These are phyloP conservation scores for Xylaria arbuscula DNA, from an alignment of 2,329 filamentous ascomycete species.

Conservation along the genomic window DNA sequence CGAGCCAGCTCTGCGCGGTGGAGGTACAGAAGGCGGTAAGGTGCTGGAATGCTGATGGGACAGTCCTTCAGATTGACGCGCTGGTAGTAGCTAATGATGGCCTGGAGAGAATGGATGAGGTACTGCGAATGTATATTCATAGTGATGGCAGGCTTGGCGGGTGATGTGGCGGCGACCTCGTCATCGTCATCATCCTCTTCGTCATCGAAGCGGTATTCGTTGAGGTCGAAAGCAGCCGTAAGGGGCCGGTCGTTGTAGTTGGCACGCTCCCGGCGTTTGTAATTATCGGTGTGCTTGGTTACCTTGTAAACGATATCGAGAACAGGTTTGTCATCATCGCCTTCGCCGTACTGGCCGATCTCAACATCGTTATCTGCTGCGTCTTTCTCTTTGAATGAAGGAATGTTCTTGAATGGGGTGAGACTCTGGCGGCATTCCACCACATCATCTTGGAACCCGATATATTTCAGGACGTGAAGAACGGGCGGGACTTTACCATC, in stretches of 20 bases:
- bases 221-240: constrained; percentile 29
- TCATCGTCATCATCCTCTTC: constrained; percentile 16
- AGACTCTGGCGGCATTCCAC: constrained; percentile 49
- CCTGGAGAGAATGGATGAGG: constrained; percentile 60
- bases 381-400: constrained; percentile 27
- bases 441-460: constrained; percentile 49
- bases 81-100: constrained; percentile 62
- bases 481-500: constrained; percentile 53
- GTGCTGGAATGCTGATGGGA: constrained; percentile 54
- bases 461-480: constrained; percentile 57
- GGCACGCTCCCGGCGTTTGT: constrained; percentile 36
- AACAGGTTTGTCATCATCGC: constrained; percentile 49
- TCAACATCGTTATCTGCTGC: not conserved
- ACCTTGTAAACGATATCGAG: constrained; percentile 54
- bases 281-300: constrained; percentile 35
- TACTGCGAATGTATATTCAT: constrained; percentile 56
- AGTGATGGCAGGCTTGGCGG: constrained; percentile 47
- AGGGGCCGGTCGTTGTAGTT: constrained; percentile 29
- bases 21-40: constrained; percentile 62
- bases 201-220: constrained; percentile 31
- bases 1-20: constrained; percentile 56
- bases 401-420: constrained; percentile 24
- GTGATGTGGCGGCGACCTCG: constrained; percentile 39
- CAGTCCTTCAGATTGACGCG: constrained; percentile 53
- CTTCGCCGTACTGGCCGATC: constrained; percentile 40